These are phyloP conservation scores for Prunus davidiana DNA, from an alignment of 306 rosid genomes.

Conservation along the genomic window DNA sequence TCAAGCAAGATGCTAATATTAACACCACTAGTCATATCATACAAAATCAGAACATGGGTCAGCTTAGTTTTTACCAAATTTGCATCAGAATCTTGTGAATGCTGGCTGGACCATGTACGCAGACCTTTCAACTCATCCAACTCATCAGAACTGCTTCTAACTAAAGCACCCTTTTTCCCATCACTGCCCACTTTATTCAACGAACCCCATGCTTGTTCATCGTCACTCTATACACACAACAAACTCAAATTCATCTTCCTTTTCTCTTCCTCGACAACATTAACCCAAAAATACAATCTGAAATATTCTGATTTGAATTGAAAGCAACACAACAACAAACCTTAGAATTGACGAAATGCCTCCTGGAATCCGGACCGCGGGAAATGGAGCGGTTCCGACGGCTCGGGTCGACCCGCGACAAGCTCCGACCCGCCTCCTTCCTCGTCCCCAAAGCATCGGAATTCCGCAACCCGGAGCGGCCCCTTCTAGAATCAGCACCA, in stretches of 20 bases:
- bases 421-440: conserved; percentile 39
- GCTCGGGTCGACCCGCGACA: conserved; percentile 41
- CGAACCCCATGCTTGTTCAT: conserved; percentile 41
- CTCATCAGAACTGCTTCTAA: conserved; percentile 37
- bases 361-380: conserved; percentile 47
- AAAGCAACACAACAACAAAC: conserved; percentile 25
- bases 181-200: conserved; percentile 20
- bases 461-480: conserved; percentile 45
- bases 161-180: conserved; percentile 34
- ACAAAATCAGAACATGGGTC: conserved; percentile 20
- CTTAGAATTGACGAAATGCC: conserved; percentile 53
- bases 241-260: conserved; percentile 12
- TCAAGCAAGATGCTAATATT: conserved; percentile 10
- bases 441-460: conserved; percentile 17
- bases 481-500: conserved; percentile 28
- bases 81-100: conserved; percentile 42
- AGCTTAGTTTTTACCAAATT: conserved; percentile 36
- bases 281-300: not conserved
- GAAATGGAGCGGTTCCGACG: conserved; percentile 68
- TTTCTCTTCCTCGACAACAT: not conserved
- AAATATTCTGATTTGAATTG: not conserved
- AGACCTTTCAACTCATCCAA: conserved; percentile 38
- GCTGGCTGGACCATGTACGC: conserved; percentile 52
- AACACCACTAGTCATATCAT: not conserved
- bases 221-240: conserved; percentile 65